Base-by-base conservation (phyloP, 1,284 basidiomycete genomes). In the Coniophora puteana region DNA sequence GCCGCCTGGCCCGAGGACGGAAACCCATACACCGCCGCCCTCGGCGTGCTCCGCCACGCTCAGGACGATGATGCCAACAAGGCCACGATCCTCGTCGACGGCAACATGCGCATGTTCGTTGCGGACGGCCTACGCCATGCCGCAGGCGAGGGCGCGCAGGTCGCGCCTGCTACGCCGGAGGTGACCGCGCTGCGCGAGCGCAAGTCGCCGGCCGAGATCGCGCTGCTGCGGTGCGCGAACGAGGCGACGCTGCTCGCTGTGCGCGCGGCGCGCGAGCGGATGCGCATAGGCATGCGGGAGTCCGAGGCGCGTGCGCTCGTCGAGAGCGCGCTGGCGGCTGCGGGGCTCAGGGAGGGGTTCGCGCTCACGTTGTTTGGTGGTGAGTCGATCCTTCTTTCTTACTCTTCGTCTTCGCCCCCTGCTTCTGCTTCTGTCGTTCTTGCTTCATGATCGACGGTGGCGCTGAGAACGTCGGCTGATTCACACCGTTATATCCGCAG, bases 231-330 rank as follows among this genome's bases (percentile, higher is more conserved):
- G 51, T 93, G 88, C 55, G 87, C 72, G 4, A 92, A 91, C 54
- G 83, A 90, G 72, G 88, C 76, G 13, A 91, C 89, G 0, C 54
- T 93, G 4, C 69, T 89, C 11, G 78, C 85, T 3, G 82, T 93
- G 51, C 74, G 86, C 16, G 71, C 73, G 4, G 82, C 86, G 2
- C 75, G 79, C 40, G 66, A 72, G 38, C 64, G 71, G 26, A 70
- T 92, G 62, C 68, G 70, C 43, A 66, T 89, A 37, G 89, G 89
- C 14, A 87, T 93, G 51, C 78, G 66, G 12, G 89, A 93, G 64
- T 87, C 84, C 8, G 66, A 81, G 51, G 85, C 80, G 6, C 62
- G 69, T 14, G 56, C 50, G 14, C 71, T 90, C 57, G 66, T 89
- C 44, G 58, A 67, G 24, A 55, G 63, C 14, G 78, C 85, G 2